Evolutionary conservation across 139 green algal species (phyloP), one percentile per base, ranked within the genome.

Genomic region (Zygnema circumcarinatum): DNA sequence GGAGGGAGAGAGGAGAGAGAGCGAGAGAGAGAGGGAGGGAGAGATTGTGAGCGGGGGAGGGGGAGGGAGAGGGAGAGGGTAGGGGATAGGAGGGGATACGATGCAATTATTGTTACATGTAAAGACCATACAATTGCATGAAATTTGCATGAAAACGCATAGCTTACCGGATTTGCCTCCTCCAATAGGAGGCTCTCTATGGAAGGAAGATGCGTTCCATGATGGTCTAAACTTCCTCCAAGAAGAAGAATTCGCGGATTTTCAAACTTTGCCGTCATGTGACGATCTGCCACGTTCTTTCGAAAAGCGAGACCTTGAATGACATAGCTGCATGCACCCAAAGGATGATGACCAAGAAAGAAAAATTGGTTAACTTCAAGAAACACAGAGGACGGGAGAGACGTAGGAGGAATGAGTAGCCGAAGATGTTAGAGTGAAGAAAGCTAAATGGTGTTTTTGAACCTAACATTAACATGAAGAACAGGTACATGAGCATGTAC

Each of bases 281-380:
- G 86, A n/a, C 75, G 73, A 42, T 93, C 87, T 31, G 83, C 90
- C 1, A 93, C 83, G 75, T 93, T 93, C 82, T 93, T 93, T 41
- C 89, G 82, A 76, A 72, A 93, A 3, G 83, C 74, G 1, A 93
- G 39, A 3, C 84, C 84, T 53, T 54, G 40, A 47, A 87, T 73
- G 11, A 87, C 68, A 7, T n/a, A 33, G 67, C 81, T 87, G 79
- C 16, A n/a, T n/a, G n/a, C n/a, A n/a, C n/a, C n/a, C n/a, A n/a
- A n/a, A n/a, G n/a, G n/a, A n/a, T n/a, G n/a, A n/a, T n/a, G n/a
- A n/a, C n/a, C n/a, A n/a, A n/a, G n/a, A n/a, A n/a, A n/a, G n/a
- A n/a, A n/a, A n/a, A n/a, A n/a, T n/a, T n/a, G n/a, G n/a, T n/a
- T n/a, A n/a, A n/a, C n/a, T n/a, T n/a, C n/a, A n/a, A n/a, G n/a